Evolutionary conservation across 2,329 filamentous ascomycete genomes (phyloP).

Genomic region (Diplodia corticola): DNA sequence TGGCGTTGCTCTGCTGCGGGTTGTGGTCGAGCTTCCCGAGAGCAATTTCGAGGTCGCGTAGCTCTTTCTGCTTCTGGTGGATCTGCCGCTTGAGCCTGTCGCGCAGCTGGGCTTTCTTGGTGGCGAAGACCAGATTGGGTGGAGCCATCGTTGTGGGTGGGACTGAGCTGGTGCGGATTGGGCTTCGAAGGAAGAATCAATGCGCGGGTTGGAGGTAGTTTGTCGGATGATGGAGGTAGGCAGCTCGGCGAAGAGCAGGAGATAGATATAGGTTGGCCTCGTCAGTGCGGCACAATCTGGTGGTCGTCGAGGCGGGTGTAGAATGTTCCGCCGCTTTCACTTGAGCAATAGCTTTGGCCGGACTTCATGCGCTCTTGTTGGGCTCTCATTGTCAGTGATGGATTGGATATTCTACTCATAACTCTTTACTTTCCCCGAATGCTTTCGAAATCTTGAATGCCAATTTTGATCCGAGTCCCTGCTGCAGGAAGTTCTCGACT

Average conservation of each 20-base stretch:
- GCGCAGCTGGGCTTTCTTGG: not conserved
- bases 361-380: not conserved
- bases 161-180: no score
- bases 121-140: not conserved
- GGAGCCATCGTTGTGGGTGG: no score
- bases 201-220: not conserved
- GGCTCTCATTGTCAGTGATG: not conserved
- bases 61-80: not conserved
- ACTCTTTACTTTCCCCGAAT: no score
- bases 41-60: not conserved
- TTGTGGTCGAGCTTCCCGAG: not conserved
- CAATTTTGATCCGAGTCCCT: no score
- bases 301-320: not conserved
- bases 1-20: not conserved
- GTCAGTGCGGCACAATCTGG: not conserved
- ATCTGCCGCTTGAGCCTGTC: not conserved
- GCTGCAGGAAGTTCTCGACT: no score
- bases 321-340: not conserved
- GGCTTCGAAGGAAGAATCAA: not conserved
- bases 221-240: not conserved
- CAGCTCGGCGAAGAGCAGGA: not conserved
- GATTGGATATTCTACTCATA: not conserved
- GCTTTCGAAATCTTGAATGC: no score
- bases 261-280: not conserved
- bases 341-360: not conserved